A percentile compares a stretch with the other conserved stretches of the same genome.
phyloP scores from a whole-genome alignment of 1,284 basidiomycete species.

The Sanghuangporus baumii region DNA sequence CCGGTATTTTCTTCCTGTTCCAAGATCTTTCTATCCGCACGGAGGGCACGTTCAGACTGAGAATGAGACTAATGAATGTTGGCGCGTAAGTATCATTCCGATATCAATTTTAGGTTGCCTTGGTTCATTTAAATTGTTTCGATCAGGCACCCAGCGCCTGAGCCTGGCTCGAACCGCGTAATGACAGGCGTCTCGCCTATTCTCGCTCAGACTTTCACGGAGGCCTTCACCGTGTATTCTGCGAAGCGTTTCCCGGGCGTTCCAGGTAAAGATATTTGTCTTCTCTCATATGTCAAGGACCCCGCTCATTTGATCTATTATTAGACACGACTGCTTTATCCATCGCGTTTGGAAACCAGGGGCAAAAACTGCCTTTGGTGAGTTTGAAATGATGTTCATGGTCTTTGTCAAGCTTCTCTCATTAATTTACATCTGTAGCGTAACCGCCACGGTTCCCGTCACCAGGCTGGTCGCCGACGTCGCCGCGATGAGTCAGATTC shows the following conservation, averaged over 20 bases:
- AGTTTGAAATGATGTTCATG: constrained; percentile 25
- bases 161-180: constrained; percentile 55
- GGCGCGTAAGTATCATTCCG: constrained; percentile 58
- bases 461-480: constrained; percentile 38
- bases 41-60: constrained; percentile 76
- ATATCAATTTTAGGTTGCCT: constrained; percentile 22
- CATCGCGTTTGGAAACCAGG: constrained; percentile 87
- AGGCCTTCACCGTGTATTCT: constrained; percentile 87
- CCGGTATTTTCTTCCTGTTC: constrained; percentile 85
- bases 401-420: constrained; percentile 16
- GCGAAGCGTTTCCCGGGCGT: constrained; percentile 92
- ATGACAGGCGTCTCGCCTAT: constrained; percentile 65
- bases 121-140: constrained; percentile 17
- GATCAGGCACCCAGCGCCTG: constrained; percentile 64
- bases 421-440: constrained; percentile 38
- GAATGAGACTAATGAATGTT: constrained; percentile 79
- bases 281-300: constrained; percentile 5
- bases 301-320: constrained; percentile 10
- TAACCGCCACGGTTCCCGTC: constrained; percentile 60
- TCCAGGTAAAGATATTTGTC: constrained; percentile 52
- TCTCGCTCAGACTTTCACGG: constrained; percentile 79
- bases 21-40: constrained; percentile 85
- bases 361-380: constrained; percentile 84
- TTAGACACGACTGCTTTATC: constrained; percentile 84
- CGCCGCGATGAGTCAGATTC: constrained; percentile 44